A percentile compares a stretch with the other conserved stretches of the same genome.
Evolutionary conservation across 2,329 filamentous ascomycete genomes (phyloP).

Genomic region (Lasiodiplodia sp.): DNA sequence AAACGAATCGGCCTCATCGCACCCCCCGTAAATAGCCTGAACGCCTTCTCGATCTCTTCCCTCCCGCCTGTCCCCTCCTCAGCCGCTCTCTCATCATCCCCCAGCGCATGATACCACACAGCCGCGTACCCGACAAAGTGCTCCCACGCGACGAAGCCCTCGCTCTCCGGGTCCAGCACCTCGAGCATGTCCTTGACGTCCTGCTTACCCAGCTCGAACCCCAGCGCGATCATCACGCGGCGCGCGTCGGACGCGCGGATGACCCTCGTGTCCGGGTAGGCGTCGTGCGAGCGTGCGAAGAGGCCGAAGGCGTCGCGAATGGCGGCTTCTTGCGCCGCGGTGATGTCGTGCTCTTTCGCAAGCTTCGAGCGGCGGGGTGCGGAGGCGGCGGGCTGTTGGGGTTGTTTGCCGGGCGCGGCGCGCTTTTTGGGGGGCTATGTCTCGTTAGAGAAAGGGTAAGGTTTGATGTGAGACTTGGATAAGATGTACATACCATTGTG

Average conservation of each 20-base stretch:
- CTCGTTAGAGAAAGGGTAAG: not conserved
- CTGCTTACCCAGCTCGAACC: constrained; percentile 72
- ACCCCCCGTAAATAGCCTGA: constrained; percentile 75
- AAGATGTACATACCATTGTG: constrained; percentile 4
- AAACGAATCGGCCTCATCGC: constrained; percentile 73
- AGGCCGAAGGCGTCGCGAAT: constrained; percentile 89
- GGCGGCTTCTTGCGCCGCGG: constrained; percentile 82
- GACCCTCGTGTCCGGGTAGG: constrained; percentile 59
- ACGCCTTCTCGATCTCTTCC: constrained; percentile 82
- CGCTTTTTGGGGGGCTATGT: constrained; percentile 9
- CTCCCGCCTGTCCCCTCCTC: constrained; percentile 48
- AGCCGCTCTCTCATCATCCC: constrained; percentile 33
- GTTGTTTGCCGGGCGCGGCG: not conserved
- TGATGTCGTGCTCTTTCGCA: constrained; percentile 89
- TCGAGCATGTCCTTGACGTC: constrained; percentile 81
- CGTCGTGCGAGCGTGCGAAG: constrained; percentile 69
- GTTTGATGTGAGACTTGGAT: not conserved
- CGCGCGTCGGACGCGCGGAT: constrained; percentile 55
- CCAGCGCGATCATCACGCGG: constrained; percentile 56
- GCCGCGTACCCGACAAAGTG: constrained; percentile 89
- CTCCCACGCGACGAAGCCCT: constrained; percentile 79
- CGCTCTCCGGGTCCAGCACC: constrained; percentile 81
- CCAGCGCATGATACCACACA: constrained; percentile 71
- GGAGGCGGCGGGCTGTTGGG: not conserved
- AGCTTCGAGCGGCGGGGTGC: constrained; percentile 76